Percentiles rank a stretch among this genome's conserved stretches.
Evolutionary conservation across 257 asterid species (phyloP).

Genomic region (Nicotiana tomentosiformis): DNA sequence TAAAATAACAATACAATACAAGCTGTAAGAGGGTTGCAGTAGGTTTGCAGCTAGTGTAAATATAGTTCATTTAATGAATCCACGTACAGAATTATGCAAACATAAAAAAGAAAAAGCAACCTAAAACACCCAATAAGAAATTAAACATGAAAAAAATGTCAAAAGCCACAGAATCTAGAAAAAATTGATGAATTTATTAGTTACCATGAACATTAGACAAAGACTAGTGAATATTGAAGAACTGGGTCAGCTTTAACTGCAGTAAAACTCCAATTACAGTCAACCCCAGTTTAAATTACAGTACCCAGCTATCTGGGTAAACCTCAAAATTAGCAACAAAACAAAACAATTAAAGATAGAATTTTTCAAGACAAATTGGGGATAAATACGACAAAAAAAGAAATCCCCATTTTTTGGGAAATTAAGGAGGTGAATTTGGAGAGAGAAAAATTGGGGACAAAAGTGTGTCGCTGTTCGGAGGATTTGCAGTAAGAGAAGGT

Average conservation of each 20-base stretch:
- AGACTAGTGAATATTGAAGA: background rate
- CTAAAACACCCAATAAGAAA: background rate
- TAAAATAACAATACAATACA: background rate
- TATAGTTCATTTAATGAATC: background rate
- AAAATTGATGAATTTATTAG: background rate
- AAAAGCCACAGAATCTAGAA: background rate
- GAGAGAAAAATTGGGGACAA: background rate
- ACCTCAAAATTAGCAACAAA: background rate
- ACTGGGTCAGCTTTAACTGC: background rate
- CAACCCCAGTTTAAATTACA: background rate
- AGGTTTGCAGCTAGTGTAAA: background rate
- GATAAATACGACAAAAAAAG: slow-evolving; percentile 7
- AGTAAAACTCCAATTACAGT: background rate
- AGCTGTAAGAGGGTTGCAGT: background rate
- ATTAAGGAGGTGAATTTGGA: slow-evolving; percentile 4
- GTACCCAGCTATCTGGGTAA: background rate
- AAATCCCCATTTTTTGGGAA: slow-evolving; percentile 5
- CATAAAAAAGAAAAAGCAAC: background rate
- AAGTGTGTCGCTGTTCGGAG: background rate
- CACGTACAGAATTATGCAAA: background rate
- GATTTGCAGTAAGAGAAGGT: background rate
- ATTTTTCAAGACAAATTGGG: background rate
- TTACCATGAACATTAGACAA: background rate
- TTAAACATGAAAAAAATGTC: background rate
- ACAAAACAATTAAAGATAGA: background rate